Base-by-base conservation (phyloP, 2,329 filamentous ascomycete species). In the Phaeosphaeriaceae sp. region DNA sequence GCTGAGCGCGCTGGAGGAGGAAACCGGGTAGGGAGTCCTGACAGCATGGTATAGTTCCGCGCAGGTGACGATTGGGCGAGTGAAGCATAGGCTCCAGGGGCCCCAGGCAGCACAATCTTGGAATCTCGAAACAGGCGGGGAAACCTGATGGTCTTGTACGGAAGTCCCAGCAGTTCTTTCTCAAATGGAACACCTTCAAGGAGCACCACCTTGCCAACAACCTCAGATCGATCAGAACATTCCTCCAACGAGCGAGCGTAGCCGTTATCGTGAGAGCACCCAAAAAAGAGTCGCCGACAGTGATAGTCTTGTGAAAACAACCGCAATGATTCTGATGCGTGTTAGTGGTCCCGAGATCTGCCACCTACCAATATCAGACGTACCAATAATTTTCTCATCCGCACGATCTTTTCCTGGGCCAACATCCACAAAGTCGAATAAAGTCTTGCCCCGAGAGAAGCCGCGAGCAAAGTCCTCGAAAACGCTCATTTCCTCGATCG, bases 211-310 rank as follows among this genome's bases (percentile, higher is more conserved):
- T 83, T 81, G 21, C 78, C 75, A 9, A 79, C 70, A 21, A 82
- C 77, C 45, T 80, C 74, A 19, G 76, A 64, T 53, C 85, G 81
- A 56, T 77, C 75, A 48, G 79, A 70, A 51, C 81, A 80, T 33
- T 84, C 79, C 67, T 85, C 81, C 11, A 89, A 75, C 36, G 84
- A 74, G 11, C 79, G 78, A 22, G 82, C 81, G 70, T 86, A 88
- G 21, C 83, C 80, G 54, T 82, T 82, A 72, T 86, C 84, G 57
- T 85, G 83, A 15, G 84, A 84, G 71, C 85, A 87, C 9, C 86
- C 87, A 36, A 89, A 78, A 49, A 88, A 77, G 52, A 89, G 82
- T 55, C 87, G 85, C 53, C 84, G 85, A 68, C 86, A 89, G 64
- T 87, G 85, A 61, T 81, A 83, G 65, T 88, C 83, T 72, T 83